Percentiles rank a stretch among this genome's conserved stretches.
phyloP scores from a whole-genome alignment of 2,329 filamentous ascomycete genomes.

The Coniochaeta ligniaria region DNA sequence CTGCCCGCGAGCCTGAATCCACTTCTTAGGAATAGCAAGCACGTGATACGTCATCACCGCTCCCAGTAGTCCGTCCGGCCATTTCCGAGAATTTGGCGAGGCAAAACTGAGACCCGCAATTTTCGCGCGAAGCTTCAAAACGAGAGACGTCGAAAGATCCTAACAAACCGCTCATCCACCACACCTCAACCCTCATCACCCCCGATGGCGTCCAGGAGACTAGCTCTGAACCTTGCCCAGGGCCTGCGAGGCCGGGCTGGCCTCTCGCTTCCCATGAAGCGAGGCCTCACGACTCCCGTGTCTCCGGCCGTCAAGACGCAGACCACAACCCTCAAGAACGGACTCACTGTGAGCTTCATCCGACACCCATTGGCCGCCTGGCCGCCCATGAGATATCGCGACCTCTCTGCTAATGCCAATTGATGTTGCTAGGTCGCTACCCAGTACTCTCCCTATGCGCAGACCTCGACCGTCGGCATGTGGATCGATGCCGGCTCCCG shows the following conservation, averaged over 20 bases:
- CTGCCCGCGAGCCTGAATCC: not conserved
- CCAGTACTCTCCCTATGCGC: conserved; percentile 95
- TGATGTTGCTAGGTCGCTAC: conserved; percentile 71
- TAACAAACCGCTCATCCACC: conserved; percentile 40
- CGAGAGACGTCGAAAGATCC: conserved; percentile 33
- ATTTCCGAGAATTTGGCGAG: conserved; percentile 4
- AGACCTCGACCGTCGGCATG: conserved; percentile 96
- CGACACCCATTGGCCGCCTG: conserved; percentile 31
- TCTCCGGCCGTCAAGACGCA: conserved; percentile 69
- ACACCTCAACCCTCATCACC: conserved; percentile 37
- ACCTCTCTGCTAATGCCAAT: conserved; percentile 8
- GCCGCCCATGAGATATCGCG: conserved; percentile 11
- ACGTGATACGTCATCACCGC: conserved; percentile 1
- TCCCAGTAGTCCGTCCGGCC: conserved; percentile 2
- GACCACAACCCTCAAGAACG: conserved; percentile 94
- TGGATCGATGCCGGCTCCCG: conserved; percentile 99
- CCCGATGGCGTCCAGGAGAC: conserved; percentile 90
- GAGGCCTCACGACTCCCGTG: conserved; percentile 87
- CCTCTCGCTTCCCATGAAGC: conserved; percentile 71
- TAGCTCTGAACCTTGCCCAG: conserved; percentile 90
- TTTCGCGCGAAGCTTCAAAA: conserved; percentile 33
- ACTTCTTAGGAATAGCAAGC: not conserved
- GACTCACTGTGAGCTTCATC: conserved; percentile 68
- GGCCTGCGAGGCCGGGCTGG: conserved; percentile 82
- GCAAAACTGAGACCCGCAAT: conserved; percentile 7